Evolutionary conservation across 257 asterid genomes (phyloP).

Genomic region (Cruciata laevipes): DNA sequence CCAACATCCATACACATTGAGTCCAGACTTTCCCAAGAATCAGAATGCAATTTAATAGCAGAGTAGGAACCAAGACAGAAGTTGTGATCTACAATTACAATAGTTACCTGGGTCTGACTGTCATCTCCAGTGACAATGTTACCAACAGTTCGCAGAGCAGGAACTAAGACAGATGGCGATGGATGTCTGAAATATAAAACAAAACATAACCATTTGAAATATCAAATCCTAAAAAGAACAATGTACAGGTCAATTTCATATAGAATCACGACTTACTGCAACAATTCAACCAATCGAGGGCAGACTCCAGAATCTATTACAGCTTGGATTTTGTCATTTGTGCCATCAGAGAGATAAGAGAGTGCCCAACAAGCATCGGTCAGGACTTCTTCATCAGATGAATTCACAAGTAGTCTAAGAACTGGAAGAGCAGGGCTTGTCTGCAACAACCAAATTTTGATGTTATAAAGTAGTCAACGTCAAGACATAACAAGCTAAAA

Average conservation of each 20-base stretch:
- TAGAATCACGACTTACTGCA: slow-evolving; percentile 46
- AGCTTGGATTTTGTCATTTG: slow-evolving; percentile 81
- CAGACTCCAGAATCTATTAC: slow-evolving; percentile 87
- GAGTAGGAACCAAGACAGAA: too few species aligned
- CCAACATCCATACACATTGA: too few species aligned
- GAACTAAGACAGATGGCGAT: slow-evolving; percentile 77
- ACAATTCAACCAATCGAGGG: slow-evolving; percentile 65
- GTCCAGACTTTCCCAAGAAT: neutral
- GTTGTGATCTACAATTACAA: too few species aligned
- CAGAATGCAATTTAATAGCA: too few species aligned
- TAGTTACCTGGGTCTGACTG: slow-evolving; percentile 73
- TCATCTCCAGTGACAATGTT: slow-evolving; percentile 97
- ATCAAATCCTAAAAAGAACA: neutral
- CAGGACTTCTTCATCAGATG: slow-evolving; percentile 82
- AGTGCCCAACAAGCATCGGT: slow-evolving; percentile 97
- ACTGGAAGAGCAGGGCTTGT: slow-evolving; percentile 78
- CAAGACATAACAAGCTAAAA: neutral
- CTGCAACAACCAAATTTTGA: slow-evolving; percentile 28
- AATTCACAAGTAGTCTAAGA: slow-evolving; percentile 62
- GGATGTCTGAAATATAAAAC: slow-evolving; percentile 52
- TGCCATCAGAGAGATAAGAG: slow-evolving; percentile 87
- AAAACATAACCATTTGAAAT: slow-evolving; percentile 11
- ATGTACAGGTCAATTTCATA: neutral
- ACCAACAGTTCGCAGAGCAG: slow-evolving; percentile 89
- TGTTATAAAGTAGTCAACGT: neutral